These are phyloP conservation scores for Tritrichomonas foetus DNA, from an alignment of 208 protist genomes.

Conservation along the genomic window DNA sequence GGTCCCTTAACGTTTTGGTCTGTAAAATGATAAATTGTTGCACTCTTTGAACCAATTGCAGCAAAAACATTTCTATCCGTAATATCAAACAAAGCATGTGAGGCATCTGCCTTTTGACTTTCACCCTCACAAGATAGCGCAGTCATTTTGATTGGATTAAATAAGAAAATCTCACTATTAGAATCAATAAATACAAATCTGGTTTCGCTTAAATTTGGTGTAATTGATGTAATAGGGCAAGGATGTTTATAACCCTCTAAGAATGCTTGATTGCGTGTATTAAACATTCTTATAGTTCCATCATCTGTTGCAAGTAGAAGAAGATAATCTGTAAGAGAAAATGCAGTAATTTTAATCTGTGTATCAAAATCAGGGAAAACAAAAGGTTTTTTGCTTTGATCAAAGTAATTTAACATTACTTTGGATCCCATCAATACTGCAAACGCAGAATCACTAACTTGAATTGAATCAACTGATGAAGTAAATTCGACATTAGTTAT, in stretches of 20 bases:
- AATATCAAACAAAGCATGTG: background rate
- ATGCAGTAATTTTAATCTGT: background rate
- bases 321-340: background rate
- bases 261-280: background rate
- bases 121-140: background rate
- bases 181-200: constrained; percentile 23
- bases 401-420: constrained; percentile 37
- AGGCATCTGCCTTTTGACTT: background rate
- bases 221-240: background rate
- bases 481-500: background rate
- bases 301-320: constrained; percentile 11
- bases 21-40: background rate
- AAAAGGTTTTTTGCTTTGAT: background rate
- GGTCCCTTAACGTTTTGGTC: background rate
- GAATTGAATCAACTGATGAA: background rate
- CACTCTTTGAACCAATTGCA: background rate
- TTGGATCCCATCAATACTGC: constrained; percentile 4
- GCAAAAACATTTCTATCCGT: background rate
- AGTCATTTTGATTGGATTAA: background rate
- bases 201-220: constrained; percentile 1
- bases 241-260: constrained; percentile 29
- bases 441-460: constrained; percentile 26
- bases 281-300: background rate
- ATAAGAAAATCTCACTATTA: background rate
- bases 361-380: constrained; percentile 12